A percentile compares a stretch with the other conserved stretches of the same genome.
These are phyloP conservation scores for Westerdykella ornata DNA, from an alignment of 2,329 filamentous ascomycete genomes.

Conservation along the genomic window DNA sequence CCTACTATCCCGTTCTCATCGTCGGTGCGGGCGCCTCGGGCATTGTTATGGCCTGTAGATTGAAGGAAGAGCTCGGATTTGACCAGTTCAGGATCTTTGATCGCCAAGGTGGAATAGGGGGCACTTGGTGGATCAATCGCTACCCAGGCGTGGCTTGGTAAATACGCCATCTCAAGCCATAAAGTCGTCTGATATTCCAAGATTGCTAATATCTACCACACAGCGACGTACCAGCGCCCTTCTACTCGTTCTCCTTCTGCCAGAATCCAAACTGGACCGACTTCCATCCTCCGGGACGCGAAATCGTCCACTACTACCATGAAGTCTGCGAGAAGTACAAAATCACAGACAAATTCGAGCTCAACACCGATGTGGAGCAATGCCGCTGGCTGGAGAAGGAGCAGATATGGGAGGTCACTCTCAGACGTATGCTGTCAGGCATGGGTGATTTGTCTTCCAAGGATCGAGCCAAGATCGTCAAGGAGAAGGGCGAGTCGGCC, in stretches of 20 bases:
- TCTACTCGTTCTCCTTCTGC: constrained; percentile 53
- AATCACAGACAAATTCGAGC: constrained; percentile 52
- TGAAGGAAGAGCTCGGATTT: constrained; percentile 53
- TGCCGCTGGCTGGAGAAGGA: constrained; percentile 49
- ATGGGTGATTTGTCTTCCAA: constrained; percentile 48
- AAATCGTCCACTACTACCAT: constrained; percentile 49
- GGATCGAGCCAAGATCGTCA: constrained; percentile 42
- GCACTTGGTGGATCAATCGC: constrained; percentile 58
- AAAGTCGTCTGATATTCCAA: not conserved
- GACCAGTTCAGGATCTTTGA: constrained; percentile 58
- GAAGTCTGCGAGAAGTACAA: constrained; percentile 48
- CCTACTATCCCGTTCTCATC: constrained; percentile 47
- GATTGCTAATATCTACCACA: not conserved
- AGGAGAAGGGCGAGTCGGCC: constrained; percentile 41
- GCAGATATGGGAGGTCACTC: constrained; percentile 50
- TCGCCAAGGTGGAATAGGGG: constrained; percentile 51
- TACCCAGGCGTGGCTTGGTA: constrained; percentile 54
- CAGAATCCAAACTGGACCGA: constrained; percentile 49
- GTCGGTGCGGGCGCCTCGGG: constrained; percentile 58
- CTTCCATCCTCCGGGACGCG: constrained; percentile 44
- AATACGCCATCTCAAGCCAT: constrained; percentile 32
- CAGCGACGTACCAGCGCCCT: constrained; percentile 45
- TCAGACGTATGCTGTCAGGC: constrained; percentile 47
- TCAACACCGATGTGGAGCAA: constrained; percentile 51
- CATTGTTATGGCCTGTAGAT: constrained; percentile 54